Base-by-base conservation (phyloP, 1,284 basidiomycete genomes). In the Trametes hirsuta region DNA sequence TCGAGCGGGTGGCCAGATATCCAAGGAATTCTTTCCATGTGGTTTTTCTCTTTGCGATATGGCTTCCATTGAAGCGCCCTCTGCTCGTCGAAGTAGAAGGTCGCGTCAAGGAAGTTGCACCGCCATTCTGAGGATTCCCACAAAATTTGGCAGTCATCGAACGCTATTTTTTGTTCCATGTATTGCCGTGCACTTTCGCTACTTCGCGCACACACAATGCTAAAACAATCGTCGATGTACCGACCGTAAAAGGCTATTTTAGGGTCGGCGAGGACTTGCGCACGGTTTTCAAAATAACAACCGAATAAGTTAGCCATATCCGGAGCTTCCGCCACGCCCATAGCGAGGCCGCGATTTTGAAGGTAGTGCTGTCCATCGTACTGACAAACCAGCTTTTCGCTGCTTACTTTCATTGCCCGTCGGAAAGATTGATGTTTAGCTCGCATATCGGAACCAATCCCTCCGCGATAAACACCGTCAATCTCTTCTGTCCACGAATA, bases 11-110 rank as follows among this genome's bases (percentile, higher is more conserved):
- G 52, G 42, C 44, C 41, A 47, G 41, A 45, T 45, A 54, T 54
- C 52, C 52, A 54, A 2, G 52, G 52, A 54, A 54, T 54, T 54
- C 52, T 54, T 54, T 54, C 52, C 52, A 54, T 54, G 21, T 54
- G 52, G 44, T 54, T 54, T 9, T 47, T 34, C 24, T 25, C 30
- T 36, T 54, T 54, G 30, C 52, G 41, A 22, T 36, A 54, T 21
- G 52, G 42, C 14, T 47, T 22, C 41, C 44, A 47, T 24, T 54
- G 42, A 9, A 54, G 44, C 15, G 21, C 22, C 11, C 15, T 11
- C 11, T 18, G 12, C 18, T 11, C 24, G 24, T 54, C 52, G 6
- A 46, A 46, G 14, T 46, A 47, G 44, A 54, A 45, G 1, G 52
- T 54, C 1, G 44, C 44, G 52, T 54, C 52, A n/a, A 54, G 36